phyloP scores from a whole-genome alignment of 2,329 filamentous ascomycete species.

The Neopestalotiopsis clavispora region DNA sequence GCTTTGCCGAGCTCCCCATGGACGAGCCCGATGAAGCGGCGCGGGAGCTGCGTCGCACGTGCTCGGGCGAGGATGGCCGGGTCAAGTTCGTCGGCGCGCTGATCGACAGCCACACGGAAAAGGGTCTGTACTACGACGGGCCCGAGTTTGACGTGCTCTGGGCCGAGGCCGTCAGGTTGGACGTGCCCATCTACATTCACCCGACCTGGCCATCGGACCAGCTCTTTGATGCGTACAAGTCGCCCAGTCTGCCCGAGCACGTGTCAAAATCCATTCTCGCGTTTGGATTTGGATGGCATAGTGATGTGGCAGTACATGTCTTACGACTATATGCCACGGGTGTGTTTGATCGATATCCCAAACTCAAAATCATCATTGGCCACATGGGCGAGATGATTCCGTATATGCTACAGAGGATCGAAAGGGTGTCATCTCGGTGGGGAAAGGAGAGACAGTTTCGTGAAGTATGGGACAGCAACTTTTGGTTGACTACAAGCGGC shows the following conservation, averaged over 20 bases:
- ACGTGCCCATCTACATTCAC: slow-evolving; percentile 49
- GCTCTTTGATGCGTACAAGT: slow-evolving; percentile 33
- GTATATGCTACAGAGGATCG: slow-evolving; percentile 53
- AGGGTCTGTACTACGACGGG: slow-evolving; percentile 46
- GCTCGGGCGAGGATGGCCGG: neutral
- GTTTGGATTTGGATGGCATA: slow-evolving; percentile 56
- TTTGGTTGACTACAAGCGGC: slow-evolving; percentile 60
- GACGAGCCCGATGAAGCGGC: slow-evolving; percentile 10
- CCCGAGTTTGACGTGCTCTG: slow-evolving; percentile 48
- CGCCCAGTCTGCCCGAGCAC: slow-evolving; percentile 34
- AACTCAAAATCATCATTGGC: slow-evolving; percentile 58
- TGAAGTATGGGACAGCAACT: slow-evolving; percentile 56
- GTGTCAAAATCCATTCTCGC: slow-evolving; percentile 39
- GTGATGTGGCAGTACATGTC: slow-evolving; percentile 52
- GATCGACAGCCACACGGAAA: slow-evolving; percentile 15
- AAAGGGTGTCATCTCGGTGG: slow-evolving; percentile 32
- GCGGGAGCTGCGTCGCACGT: slow-evolving; percentile 16
- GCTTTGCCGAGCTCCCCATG: slow-evolving; percentile 17
- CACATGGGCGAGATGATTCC: slow-evolving; percentile 59
- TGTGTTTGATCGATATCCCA: slow-evolving; percentile 59
- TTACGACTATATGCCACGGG: slow-evolving; percentile 55
- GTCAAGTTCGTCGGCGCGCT: slow-evolving; percentile 17
- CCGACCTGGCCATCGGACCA: slow-evolving; percentile 39
- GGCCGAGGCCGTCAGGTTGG: slow-evolving; percentile 40
- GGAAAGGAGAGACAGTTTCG: slow-evolving; percentile 41